A percentile compares a stretch with the other conserved stretches of the same genome.
These are phyloP conservation scores for Cutaneotrichosporon spelunceum DNA, from an alignment of 1,284 basidiomycete species.

Conservation along the genomic window DNA sequence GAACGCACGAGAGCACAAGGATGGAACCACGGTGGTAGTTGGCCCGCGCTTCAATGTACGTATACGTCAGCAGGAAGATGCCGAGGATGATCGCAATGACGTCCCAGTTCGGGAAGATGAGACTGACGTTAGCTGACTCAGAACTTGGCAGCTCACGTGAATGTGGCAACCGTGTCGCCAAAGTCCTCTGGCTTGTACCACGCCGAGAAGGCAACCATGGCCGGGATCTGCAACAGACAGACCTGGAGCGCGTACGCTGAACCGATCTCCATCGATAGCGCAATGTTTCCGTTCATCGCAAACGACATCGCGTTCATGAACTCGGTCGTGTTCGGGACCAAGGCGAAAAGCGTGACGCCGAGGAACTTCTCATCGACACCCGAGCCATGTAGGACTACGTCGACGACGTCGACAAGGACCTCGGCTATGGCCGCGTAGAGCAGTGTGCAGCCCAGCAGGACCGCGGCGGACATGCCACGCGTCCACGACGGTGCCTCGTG, in stretches of 20 bases:
- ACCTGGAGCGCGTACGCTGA: slow-evolving; percentile 98
- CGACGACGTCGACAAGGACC: slow-evolving; percentile 90
- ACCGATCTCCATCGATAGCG: slow-evolving; percentile 99
- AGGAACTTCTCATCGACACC: slow-evolving; percentile 97
- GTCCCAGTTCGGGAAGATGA: slow-evolving; percentile 99
- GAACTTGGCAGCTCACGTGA: slow-evolving; percentile 62
- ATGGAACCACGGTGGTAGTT: slow-evolving; percentile 96
- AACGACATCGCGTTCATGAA: slow-evolving; percentile 99
- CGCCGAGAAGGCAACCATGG: slow-evolving; percentile 97
- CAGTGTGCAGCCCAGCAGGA: slow-evolving; percentile 81
- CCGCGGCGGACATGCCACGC: slow-evolving; percentile 75
- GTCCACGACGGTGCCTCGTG: slow-evolving; percentile 98
- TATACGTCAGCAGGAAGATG: slow-evolving; percentile 97
- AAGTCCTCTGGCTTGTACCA: slow-evolving; percentile 81
- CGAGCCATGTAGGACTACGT: slow-evolving; percentile 87
- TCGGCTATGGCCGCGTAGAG: slow-evolving; percentile 96
- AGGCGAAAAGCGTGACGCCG: slow-evolving; percentile 91
- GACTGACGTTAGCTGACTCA: slow-evolving; percentile 54
- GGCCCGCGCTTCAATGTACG: slow-evolving; percentile 95
- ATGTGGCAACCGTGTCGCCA: slow-evolving; percentile 77
- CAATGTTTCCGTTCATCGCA: slow-evolving; percentile 94
- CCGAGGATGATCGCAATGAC: slow-evolving; percentile 90
- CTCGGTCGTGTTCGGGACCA: slow-evolving; percentile 98
- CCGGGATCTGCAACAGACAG: slow-evolving; percentile 94
- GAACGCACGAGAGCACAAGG: slow-evolving; percentile 73